phyloP scores from a whole-genome alignment of 2,329 filamentous ascomycete genomes.

The Falciphora oryzae region DNA sequence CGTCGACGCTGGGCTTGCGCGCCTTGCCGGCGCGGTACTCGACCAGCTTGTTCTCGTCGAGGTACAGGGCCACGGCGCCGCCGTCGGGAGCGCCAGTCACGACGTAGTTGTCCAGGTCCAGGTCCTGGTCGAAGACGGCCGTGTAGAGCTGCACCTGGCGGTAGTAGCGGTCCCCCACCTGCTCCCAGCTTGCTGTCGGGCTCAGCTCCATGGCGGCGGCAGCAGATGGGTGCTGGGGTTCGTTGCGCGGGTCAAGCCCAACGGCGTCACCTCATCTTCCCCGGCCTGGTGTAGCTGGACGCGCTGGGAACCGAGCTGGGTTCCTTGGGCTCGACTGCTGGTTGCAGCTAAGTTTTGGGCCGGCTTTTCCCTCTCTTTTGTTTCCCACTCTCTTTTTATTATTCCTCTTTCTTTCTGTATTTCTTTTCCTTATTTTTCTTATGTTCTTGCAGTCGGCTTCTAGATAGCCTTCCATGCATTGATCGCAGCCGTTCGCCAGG shows the following conservation, averaged over 20 bases:
- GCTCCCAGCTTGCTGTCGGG: slow-evolving; percentile 88
- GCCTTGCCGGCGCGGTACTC: slow-evolving; percentile 67
- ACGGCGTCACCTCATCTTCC: neutral
- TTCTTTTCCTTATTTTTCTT: slow-evolving; percentile 4
- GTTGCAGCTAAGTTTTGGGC: neutral
- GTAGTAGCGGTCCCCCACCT: slow-evolving; percentile 89
- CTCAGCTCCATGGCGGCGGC: slow-evolving; percentile 44
- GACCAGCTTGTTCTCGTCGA: slow-evolving; percentile 72
- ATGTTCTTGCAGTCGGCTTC: neutral
- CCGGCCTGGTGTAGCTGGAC: neutral
- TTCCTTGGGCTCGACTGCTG: neutral
- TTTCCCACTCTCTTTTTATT: slow-evolving; percentile 22
- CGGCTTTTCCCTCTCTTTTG: slow-evolving; percentile 21
- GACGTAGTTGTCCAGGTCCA: slow-evolving; percentile 92
- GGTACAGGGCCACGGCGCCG: slow-evolving; percentile 75
- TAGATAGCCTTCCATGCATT: no score
- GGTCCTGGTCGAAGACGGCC: slow-evolving; percentile 83
- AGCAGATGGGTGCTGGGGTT: neutral
- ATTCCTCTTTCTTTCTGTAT: neutral
- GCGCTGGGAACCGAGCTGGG: neutral
- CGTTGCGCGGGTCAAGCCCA: neutral
- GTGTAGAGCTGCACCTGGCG: slow-evolving; percentile 92
- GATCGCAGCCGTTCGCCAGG: no score
- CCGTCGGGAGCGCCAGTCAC: slow-evolving; percentile 89
- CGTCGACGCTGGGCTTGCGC: slow-evolving; percentile 79